Evolutionary conservation across 805 yeast species (phyloP).

Genomic region (Grigorovia transvaalensis): DNA sequence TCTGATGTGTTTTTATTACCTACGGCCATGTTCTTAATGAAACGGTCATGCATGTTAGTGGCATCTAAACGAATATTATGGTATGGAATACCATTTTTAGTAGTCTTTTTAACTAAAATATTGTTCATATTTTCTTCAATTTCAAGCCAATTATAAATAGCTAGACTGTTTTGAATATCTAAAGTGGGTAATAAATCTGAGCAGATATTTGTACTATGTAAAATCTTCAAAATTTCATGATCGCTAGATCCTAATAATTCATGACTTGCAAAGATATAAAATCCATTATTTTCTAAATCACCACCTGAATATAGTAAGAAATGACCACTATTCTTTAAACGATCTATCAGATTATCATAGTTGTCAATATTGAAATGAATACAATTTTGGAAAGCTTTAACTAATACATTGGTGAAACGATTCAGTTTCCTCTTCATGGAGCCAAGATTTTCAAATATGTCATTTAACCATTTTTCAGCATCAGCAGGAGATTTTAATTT

Average conservation of each 20-base stretch:
- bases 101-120: slow-evolving; percentile 23
- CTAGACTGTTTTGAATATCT: slow-evolving; percentile 23
- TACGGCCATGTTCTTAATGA: not conserved
- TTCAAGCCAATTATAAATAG: slow-evolving; percentile 19
- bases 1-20: not conserved
- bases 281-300: slow-evolving; percentile 60
- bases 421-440: slow-evolving; percentile 71
- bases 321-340: slow-evolving; percentile 57
- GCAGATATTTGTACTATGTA: slow-evolving; percentile 42
- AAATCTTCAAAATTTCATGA: slow-evolving; percentile 35
- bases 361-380: slow-evolving; percentile 47
- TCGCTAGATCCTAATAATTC: slow-evolving; percentile 31
- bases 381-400: slow-evolving; percentile 66
- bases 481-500: slow-evolving; percentile 30
- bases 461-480: slow-evolving; percentile 55
- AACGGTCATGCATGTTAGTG: not conserved
- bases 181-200: slow-evolving; percentile 33
- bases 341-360: slow-evolving; percentile 42
- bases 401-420: slow-evolving; percentile 60
- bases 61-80: slow-evolving; percentile 14
- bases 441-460: slow-evolving; percentile 61
- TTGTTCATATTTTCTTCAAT: slow-evolving; percentile 17
- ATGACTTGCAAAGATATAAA: slow-evolving; percentile 67
- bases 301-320: slow-evolving; percentile 64
- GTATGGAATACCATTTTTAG: slow-evolving; percentile 19